A percentile compares a stretch with the other conserved stretches of the same genome.
phyloP scores from a whole-genome alignment of 2,329 filamentous ascomycete genomes.

The Mollisia scopiformis region DNA sequence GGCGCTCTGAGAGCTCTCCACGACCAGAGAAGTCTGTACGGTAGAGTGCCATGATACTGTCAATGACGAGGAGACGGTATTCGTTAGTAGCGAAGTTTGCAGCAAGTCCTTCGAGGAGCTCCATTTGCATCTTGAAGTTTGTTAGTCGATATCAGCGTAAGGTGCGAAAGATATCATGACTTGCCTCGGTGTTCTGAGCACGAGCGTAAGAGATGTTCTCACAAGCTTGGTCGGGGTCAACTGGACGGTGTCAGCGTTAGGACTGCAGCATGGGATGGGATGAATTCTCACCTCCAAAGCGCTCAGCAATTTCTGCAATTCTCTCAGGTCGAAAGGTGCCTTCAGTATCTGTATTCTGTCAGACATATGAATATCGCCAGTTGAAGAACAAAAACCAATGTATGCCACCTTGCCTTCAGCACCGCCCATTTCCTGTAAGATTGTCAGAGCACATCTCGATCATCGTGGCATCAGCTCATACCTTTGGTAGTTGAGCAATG shows the following conservation, averaged over 20 bases:
- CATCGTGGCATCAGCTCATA: conserved; percentile 14
- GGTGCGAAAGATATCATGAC: not conserved
- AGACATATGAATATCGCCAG: not conserved
- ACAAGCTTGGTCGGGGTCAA: conserved; percentile 59
- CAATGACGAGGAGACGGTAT: conserved; percentile 68
- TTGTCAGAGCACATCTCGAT: not conserved
- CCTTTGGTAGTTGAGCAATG: conserved; percentile 56
- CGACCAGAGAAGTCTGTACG: conserved; percentile 69
- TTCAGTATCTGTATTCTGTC: conserved; percentile 51
- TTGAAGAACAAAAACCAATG: conserved; percentile 51
- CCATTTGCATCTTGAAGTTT: conserved; percentile 49
- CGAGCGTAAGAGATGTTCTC: conserved; percentile 71
- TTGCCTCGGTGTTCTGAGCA: conserved; percentile 63
- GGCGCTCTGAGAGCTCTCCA: conserved; percentile 68
- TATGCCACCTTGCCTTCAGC: conserved; percentile 72
- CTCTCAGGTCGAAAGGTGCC: conserved; percentile 70
- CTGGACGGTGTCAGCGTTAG: conserved; percentile 30
- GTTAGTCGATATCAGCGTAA: conserved; percentile 3
- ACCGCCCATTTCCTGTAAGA: conserved; percentile 58
- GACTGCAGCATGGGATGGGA: not conserved
- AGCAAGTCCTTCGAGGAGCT: conserved; percentile 63
- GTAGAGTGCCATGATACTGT: conserved; percentile 72
- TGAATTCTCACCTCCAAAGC: conserved; percentile 52
- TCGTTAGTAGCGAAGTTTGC: conserved; percentile 64
- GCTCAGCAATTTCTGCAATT: conserved; percentile 67